Base-by-base conservation (phyloP, 352 stramenopile species). In the Thalassiosira mediterranea region DNA sequence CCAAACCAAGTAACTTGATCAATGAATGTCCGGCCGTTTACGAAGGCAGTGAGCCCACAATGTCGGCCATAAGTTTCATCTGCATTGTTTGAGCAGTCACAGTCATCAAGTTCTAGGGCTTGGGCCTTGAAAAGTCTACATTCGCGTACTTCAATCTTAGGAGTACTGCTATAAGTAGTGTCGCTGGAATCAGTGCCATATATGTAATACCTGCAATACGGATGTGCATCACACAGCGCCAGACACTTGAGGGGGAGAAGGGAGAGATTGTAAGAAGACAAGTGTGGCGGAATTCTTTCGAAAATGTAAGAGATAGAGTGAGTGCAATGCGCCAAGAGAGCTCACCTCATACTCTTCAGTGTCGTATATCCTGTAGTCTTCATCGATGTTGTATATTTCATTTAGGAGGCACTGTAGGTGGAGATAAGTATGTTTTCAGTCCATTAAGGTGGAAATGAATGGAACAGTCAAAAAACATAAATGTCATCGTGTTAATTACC, bases 71-170 rank as follows among this genome's bases (percentile, higher is more conserved):
- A 19, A 31, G 17, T 58, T 53, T 28, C 15, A 37, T 23, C 23
- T 29, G 21, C 4, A 29, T 3, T 51, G 1, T 62, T 19, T 34
- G 34, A 3, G 13, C 47, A 58, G 31, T 56, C 58, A 42, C 56
- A 65, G 56, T 65, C 56, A 70, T 70, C 60, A 4, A 71, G 42
- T 42, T 52, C 47, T 23, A 46, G 17, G 1, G 29, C 40, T 29
- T 71, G 61, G n/a, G 61, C 61, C 25, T 53, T 46, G 59, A 71
- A 71, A 1, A 71, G 37, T 52, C 21, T 62, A n/a, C 61, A 71
- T 40, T 71, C 61, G 4, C 61, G 47, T 26, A 63, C 7, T 62
- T 51, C 61, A 2, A 28, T 38, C 10, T 28, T 38, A 11, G 2
- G 15, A n/a, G 1, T 63, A n/a, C n/a, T n/a, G n/a, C n/a, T n/a